Evolutionary conservation across 2,329 filamentous ascomycete species (phyloP).

Genomic region (Malbranchea cinnamomea): DNA sequence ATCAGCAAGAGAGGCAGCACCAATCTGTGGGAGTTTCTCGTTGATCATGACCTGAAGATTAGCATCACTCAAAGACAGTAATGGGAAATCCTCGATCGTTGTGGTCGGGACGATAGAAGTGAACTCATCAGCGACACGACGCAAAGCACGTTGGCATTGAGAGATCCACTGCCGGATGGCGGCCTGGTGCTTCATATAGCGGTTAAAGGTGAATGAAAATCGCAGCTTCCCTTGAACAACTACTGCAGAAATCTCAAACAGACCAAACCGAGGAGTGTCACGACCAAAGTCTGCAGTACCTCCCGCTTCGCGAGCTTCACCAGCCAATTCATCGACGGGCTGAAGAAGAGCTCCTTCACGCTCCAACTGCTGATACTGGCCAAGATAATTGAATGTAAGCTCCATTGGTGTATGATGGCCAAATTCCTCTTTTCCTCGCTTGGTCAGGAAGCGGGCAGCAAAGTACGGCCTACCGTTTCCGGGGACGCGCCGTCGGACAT

Average conservation of each 20-base stretch:
- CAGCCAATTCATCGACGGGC: conserved; percentile 26
- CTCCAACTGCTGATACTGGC: conserved; percentile 30
- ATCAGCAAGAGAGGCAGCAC: conserved; percentile 15
- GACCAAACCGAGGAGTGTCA: conserved; percentile 30
- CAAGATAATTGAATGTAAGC: conserved; percentile 27
- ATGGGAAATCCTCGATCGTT: conserved; percentile 31
- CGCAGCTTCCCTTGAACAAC: conserved; percentile 32
- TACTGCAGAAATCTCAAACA: conserved; percentile 38
- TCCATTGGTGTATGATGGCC: conserved; percentile 26
- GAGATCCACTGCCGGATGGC: conserved; percentile 30
- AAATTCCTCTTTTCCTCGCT: conserved; percentile 17
- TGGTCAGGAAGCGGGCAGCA: conserved; percentile 16
- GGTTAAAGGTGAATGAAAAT: conserved; percentile 36
- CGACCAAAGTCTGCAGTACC: conserved; percentile 30
- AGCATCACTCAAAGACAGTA: conserved; percentile 30
- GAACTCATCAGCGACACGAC: conserved; percentile 16
- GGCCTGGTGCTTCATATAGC: conserved; percentile 30
- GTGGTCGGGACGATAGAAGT: conserved; percentile 13
- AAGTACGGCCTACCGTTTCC: conserved; percentile 23
- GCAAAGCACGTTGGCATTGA: conserved; percentile 23
- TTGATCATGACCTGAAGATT: conserved; percentile 23
- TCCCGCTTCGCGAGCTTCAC: conserved; percentile 22
- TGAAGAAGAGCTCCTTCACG: conserved; percentile 28
- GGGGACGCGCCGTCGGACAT: conserved; percentile 20
- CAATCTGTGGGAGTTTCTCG: conserved; percentile 23